phyloP scores from a whole-genome alignment of 1,284 basidiomycete genomes.

The Phlebopus sp. region DNA sequence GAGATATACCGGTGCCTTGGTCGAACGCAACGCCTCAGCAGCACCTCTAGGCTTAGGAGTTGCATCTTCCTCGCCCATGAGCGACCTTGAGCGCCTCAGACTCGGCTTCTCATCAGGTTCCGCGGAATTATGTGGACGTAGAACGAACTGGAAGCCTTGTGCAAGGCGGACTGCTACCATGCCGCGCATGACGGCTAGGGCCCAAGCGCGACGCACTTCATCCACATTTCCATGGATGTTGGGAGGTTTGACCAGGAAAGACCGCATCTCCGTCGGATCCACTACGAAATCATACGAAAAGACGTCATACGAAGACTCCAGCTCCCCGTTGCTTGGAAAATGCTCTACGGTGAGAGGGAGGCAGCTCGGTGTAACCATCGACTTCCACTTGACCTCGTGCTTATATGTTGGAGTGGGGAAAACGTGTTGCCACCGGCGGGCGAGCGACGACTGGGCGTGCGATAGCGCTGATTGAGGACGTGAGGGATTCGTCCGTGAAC shows the following conservation, averaged over 20 bases:
- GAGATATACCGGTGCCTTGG: constrained; percentile 80
- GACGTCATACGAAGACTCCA: constrained; percentile 78
- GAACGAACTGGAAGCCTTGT: constrained; percentile 96
- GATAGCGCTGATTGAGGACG: constrained; percentile 55
- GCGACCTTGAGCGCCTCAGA: constrained; percentile 53
- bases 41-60: constrained; percentile 63
- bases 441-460: constrained; percentile 66
- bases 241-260: constrained; percentile 75
- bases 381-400: constrained; percentile 92
- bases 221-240: constrained; percentile 46
- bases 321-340: constrained; percentile 74
- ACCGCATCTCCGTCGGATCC: constrained; percentile 73
- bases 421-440: constrained; percentile 86
- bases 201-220: constrained; percentile 65
- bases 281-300: constrained; percentile 80
- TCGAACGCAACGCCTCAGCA: constrained; percentile 65
- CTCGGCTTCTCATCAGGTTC: constrained; percentile 28
- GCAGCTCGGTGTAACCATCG: constrained; percentile 80
- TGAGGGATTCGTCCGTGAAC: constrained; percentile 60
- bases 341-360: constrained; percentile 93
- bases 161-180: constrained; percentile 91
- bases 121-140: constrained; percentile 40
- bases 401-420: constrained; percentile 77
- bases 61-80: constrained; percentile 53
- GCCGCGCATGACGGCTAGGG: constrained; percentile 85